Base-by-base conservation (phyloP, 768 basidiomycete species). In the Kwoniella heveanensis region DNA sequence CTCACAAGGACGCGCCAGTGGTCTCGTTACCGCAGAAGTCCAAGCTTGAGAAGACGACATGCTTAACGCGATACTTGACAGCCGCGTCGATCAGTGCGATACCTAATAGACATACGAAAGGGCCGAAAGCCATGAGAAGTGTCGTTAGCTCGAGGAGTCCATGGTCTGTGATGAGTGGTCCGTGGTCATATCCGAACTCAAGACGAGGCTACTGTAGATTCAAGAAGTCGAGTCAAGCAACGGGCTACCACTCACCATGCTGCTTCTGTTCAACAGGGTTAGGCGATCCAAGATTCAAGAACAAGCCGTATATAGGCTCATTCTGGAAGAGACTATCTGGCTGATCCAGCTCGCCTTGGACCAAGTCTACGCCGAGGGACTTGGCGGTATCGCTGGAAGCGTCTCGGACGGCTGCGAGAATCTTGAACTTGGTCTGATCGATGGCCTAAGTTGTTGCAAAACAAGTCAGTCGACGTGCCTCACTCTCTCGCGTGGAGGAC, bases 41-140 rank as follows among this genome's bases (percentile, higher is more conserved):
- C 15, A 65, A 44, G 21, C 60, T 51, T 8, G 58, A 53, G 60
- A 54, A 69, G 15, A 69, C 61, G 25, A 69, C 26, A 44, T 69
- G 68, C 57, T 64, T 54, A 32, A 69, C 68, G 7, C 50, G 53
- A 24, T 63, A 25, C 32, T 39, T 52, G 36, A 56, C 57, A 21
- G 64, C 64, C 9, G 54, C 51, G 29, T 69, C 60, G 26, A 60
- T 27, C 17, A 69, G 46, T 15, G 54, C 52, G 15, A 55, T 47
- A 48, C 60, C 60, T 62, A 52, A 9, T 30, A 59, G 32, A 44
- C 19, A 19, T 9, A 10, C 17, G 39, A 44, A 8, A 19, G 22
- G 19, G 25, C 37, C n/a, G n/a, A n/a, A n/a, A n/a, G n/a, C n/a
- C n/a, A n/a, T n/a, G n/a, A n/a, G n/a, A n/a, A n/a, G n/a, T n/a